phyloP scores from a whole-genome alignment of 768 basidiomycete genomes.

The Xerocomellus amylosporus region DNA sequence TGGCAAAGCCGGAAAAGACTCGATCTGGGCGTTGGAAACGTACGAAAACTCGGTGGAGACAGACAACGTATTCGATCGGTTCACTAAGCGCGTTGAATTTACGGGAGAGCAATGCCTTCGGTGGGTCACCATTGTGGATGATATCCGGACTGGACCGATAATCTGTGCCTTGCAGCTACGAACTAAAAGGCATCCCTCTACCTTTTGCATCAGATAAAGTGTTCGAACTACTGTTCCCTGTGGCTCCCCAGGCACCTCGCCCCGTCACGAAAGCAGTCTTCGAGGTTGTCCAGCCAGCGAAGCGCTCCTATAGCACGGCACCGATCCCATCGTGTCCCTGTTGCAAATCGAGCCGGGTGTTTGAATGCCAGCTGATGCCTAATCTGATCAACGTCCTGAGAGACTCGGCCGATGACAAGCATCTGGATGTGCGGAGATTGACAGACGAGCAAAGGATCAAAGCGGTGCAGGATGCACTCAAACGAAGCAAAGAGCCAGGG shows the following conservation, averaged over 20 bases:
- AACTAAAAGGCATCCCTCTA: slow-evolving; percentile 79
- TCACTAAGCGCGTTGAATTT: slow-evolving; percentile 65
- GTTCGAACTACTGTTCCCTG: slow-evolving; percentile 73
- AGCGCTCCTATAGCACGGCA: slow-evolving; percentile 53
- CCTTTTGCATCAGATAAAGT: slow-evolving; percentile 79
- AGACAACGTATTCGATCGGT: slow-evolving; percentile 85
- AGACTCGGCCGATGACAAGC: slow-evolving; percentile 22
- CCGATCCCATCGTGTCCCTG: slow-evolving; percentile 61
- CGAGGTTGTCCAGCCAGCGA: slow-evolving; percentile 45
- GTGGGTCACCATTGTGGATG: slow-evolving; percentile 37
- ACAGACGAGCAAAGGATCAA: slow-evolving; percentile 70
- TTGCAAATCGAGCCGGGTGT: slow-evolving; percentile 68
- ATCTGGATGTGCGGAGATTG: slow-evolving; percentile 33
- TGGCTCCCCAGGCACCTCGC: slow-evolving; percentile 40
- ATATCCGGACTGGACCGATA: not conserved
- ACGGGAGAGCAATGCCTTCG: slow-evolving; percentile 85
- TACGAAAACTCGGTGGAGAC: slow-evolving; percentile 80
- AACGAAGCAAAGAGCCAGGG: slow-evolving; percentile 42
- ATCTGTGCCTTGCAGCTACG: slow-evolving; percentile 57
- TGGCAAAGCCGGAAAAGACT: slow-evolving; percentile 45
- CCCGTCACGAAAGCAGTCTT: slow-evolving; percentile 62
- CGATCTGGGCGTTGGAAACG: slow-evolving; percentile 63
- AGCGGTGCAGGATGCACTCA: slow-evolving; percentile 55
- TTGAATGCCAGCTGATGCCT: slow-evolving; percentile 95
- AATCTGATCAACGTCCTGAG: slow-evolving; percentile 81